phyloP scores from a whole-genome alignment of 768 basidiomycete species.

The Termitomyces sp. region DNA sequence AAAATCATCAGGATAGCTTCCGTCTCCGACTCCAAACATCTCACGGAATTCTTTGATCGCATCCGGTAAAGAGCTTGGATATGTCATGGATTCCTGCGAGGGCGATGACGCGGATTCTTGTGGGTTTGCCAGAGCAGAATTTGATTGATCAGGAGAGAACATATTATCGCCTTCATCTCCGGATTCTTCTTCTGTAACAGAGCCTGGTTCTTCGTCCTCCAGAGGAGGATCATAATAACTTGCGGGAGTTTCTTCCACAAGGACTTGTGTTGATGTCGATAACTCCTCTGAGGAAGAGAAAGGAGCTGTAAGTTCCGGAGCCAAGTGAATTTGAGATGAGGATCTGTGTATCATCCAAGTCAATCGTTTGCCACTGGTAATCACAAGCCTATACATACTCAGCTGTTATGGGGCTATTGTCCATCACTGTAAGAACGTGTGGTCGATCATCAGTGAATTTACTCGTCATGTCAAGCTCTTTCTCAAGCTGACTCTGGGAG shows the following conservation, averaged over 20 bases:
- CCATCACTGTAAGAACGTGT: slow-evolving; percentile 1
- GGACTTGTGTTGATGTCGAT: slow-evolving; percentile 5
- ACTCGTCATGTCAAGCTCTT: slow-evolving; percentile 28
- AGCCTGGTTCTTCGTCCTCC: slow-evolving; percentile 16
- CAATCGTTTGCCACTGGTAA: neutral
- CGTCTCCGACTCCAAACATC: slow-evolving; percentile 40
- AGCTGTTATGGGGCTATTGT: neutral
- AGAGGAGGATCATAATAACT: slow-evolving; percentile 16
- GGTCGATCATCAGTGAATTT: slow-evolving; percentile 3
- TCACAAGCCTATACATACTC: neutral
- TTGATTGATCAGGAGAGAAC: slow-evolving; percentile 5
- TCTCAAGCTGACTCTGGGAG: slow-evolving; percentile 44
- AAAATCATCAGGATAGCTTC: slow-evolving; percentile 42
- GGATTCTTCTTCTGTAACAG: slow-evolving; percentile 39
- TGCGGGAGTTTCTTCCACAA: slow-evolving; percentile 13
- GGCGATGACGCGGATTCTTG: slow-evolving; percentile 3
- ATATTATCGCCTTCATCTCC: slow-evolving; percentile 25
- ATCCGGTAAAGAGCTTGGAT: slow-evolving; percentile 31
- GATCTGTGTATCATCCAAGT: neutral
- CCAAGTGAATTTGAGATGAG: neutral
- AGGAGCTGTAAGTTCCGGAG: neutral
- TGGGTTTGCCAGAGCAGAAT: neutral
- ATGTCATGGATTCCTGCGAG: slow-evolving; percentile 7
- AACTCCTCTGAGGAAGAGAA: neutral
- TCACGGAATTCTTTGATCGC: slow-evolving; percentile 41